Evolutionary conservation across 306 rosid species (phyloP).

Genomic region (Corylus americana): DNA sequence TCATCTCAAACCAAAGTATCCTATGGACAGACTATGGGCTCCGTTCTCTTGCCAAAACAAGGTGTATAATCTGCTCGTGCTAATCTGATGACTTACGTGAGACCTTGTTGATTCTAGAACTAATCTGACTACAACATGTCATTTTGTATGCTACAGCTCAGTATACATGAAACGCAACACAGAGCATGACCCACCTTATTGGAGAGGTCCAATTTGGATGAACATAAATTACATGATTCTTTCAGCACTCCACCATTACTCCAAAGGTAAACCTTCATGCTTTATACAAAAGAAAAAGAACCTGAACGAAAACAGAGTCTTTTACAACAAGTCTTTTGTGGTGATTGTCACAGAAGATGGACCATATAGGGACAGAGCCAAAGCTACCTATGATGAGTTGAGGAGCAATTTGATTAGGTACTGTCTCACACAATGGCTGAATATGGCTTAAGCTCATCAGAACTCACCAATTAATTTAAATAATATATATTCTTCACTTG

Average conservation of each 20-base stretch:
- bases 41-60: constrained; percentile 91
- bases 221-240: constrained; percentile 79
- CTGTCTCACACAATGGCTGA: neutral
- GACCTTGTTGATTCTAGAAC: constrained; percentile 25
- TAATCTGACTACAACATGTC: neutral
- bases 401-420: constrained; percentile 84
- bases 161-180: constrained; percentile 90
- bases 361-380: constrained; percentile 73
- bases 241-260: constrained; percentile 84
- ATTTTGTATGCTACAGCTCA: constrained; percentile 45
- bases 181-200: constrained; percentile 92
- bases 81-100: constrained; percentile 10
- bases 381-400: constrained; percentile 57
- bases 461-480: neutral
- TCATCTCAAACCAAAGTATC: constrained; percentile 72
- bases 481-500: neutral
- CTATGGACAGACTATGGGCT: constrained; percentile 90
- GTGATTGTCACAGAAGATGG: constrained; percentile 60
- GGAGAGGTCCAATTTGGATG: constrained; percentile 96
- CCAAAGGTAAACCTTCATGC: constrained; percentile 53
- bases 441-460: neutral
- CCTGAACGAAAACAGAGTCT: neutral
- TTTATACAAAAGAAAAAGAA: neutral
- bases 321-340: constrained; percentile 9
- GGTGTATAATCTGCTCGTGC: constrained; percentile 40